These are phyloP conservation scores for Dictyostelium discoideum DNA, from an alignment of 78 protist genomes.

Conservation along the genomic window DNA sequence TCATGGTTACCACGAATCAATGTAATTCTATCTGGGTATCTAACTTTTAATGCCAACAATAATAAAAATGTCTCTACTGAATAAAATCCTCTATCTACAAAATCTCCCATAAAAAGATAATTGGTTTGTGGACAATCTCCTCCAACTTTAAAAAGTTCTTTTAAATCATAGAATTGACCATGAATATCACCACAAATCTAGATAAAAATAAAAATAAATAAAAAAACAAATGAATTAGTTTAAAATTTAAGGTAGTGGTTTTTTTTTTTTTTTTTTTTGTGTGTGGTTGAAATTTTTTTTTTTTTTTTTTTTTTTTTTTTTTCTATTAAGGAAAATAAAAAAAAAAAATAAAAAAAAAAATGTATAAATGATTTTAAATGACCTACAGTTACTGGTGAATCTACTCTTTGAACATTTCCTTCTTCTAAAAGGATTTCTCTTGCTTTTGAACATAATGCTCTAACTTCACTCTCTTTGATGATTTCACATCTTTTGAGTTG, in stretches of 20 bases:
- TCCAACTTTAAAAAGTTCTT: conserved; percentile 97
- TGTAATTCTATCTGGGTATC: conserved; percentile 97
- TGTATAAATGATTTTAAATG: too few species aligned
- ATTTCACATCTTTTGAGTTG: conserved; percentile 93
- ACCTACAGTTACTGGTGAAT: conserved; percentile 98
- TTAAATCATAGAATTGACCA: conserved; percentile 99
- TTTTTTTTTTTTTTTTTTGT: too few species aligned
- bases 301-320: neutral
- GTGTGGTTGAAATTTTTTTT: too few species aligned
- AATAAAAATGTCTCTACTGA: conserved; percentile 98
- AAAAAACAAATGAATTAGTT: too few species aligned
- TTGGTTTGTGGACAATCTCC: conserved; percentile 98
- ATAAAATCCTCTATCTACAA: conserved; percentile 99
- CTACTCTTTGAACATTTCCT: conserved; percentile 97
- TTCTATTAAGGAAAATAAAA: neutral
- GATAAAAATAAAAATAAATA: too few species aligned
- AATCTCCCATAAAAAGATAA: conserved; percentile 99
- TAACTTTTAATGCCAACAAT: conserved; percentile 98
- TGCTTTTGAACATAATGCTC: conserved; percentile 97
- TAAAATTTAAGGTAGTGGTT: too few species aligned
- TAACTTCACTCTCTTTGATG: conserved; percentile 96
- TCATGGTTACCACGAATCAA: conserved; percentile 99
- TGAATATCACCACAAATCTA: conserved; percentile 99
- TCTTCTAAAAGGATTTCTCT: conserved; percentile 98
- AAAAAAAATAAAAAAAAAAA: neutral